Evolutionary conservation across 2,329 filamentous ascomycete genomes (phyloP).

Genomic region (Arthrinium phaeospermum): DNA sequence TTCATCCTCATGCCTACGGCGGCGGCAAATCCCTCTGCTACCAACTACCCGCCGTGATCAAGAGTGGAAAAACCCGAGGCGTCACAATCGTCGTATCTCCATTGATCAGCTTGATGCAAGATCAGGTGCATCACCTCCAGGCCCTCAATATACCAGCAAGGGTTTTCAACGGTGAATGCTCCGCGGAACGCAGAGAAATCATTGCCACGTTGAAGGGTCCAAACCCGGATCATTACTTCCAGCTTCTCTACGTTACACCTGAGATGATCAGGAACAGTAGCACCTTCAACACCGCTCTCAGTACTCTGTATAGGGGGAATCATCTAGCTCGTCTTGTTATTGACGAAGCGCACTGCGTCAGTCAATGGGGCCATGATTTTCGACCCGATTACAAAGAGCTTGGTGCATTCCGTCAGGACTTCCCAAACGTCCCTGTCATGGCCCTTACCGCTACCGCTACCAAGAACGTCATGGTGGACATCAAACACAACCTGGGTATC

Average conservation of each 20-base stretch:
- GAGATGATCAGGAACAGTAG: slow-evolving; percentile 92
- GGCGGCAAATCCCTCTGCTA: slow-evolving; percentile 98
- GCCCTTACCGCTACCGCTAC: slow-evolving; percentile 96
- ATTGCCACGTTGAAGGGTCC: slow-evolving; percentile 66
- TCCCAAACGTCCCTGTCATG: slow-evolving; percentile 86
- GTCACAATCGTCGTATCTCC: slow-evolving; percentile 96
- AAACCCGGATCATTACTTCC: slow-evolving; percentile 76
- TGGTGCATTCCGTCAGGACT: slow-evolving; percentile 73
- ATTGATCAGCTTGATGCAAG: slow-evolving; percentile 93
- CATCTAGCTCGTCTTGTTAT: slow-evolving; percentile 92
- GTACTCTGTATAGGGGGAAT: slow-evolving; percentile 68
- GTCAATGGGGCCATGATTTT: slow-evolving; percentile 99
- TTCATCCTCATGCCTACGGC: slow-evolving; percentile 97
- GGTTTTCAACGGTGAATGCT: slow-evolving; percentile 80
- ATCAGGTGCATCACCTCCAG: slow-evolving; percentile 86
- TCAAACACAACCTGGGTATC: slow-evolving; percentile 90
- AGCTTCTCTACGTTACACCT: slow-evolving; percentile 93
- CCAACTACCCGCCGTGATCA: slow-evolving; percentile 87
- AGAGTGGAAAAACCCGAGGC: slow-evolving; percentile 79
- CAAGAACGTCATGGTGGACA: slow-evolving; percentile 87
- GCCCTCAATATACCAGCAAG: slow-evolving; percentile 79
- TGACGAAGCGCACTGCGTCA: slow-evolving; percentile 98
- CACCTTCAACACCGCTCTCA: slow-evolving; percentile 69
- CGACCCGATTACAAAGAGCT: slow-evolving; percentile 92
- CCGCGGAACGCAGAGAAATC: slow-evolving; percentile 66